Base-by-base conservation (phyloP, 768 basidiomycete species). In the Leccinum truebloodii region DNA sequence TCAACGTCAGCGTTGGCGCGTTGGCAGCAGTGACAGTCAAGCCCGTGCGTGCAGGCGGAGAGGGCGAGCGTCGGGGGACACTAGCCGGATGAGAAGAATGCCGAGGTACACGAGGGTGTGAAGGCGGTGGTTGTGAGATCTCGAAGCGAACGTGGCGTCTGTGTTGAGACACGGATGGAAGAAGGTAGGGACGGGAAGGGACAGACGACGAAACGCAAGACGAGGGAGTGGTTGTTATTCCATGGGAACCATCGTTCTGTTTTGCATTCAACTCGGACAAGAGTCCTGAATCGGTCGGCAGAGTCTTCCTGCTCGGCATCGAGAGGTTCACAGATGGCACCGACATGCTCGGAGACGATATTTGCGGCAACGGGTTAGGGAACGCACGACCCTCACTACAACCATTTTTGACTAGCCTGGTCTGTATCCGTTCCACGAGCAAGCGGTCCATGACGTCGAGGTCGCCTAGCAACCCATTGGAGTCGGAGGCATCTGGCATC, bases 351-450 rank as follows among this genome's bases (percentile, higher is more conserved):
- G 71, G 69, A 8, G 64, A 63, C n/a, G 65, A 68, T 57, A 66
- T 67, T 7, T 62, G 63, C 37, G 66, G 58, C 12, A 69, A 55
- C 41, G 62, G 68, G 60, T 62, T 68, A 12, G 67, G 67, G 26
- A 48, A 6, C 3, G 55, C 46, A 44, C 62, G 61, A 8, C 68
- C 68, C 28, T 73, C 71, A n/a, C 37, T 53, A 59, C 71, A 73
- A 10, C 78, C 77, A 56, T 71, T 68, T 9, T 73, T 73, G 20
- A 70, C 50, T 37, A 79, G 63, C 26, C 67, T 67, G 37, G 63
- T 66, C 66, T 71, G 72, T 50, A 79, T 72, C 49, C 59, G 73
- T 55, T 73, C 71, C 14, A 67, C 71, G 58, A 79, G 68, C 44
- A 70, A 30, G 35, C 57, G 66, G 55, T 79, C 78, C 68, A 76